These are phyloP conservation scores for Paramecium biaurelia DNA, from an alignment of 73 alveolate species.

Conservation along the genomic window DNA sequence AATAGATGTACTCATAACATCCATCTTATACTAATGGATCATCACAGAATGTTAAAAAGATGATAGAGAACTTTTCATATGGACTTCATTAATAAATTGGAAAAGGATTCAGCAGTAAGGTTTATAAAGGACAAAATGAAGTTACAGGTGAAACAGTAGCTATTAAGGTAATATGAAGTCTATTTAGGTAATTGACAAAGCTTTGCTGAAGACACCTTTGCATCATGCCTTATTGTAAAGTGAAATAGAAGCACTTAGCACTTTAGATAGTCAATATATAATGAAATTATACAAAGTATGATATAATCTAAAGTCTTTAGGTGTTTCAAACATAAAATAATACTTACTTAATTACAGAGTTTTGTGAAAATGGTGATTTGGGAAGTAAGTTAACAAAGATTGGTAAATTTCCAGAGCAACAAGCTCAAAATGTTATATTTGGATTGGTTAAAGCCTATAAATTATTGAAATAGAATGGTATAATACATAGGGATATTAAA, in stretches of 20 bases:
- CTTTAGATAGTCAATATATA: constrained; percentile 30
- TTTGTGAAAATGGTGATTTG: constrained; percentile 61
- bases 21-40: not conserved
- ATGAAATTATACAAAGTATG: constrained; percentile 32
- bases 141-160: constrained; percentile 63
- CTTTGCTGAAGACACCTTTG: constrained; percentile 15
- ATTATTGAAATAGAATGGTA: constrained; percentile 49
- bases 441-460: constrained; percentile 50
- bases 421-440: constrained; percentile 21
- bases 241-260: constrained; percentile 20
- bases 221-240: constrained; percentile 14
- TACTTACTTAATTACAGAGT: constrained; percentile 60
- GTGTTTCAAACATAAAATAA: constrained; percentile 56
- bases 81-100: constrained; percentile 48
- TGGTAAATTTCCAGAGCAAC: constrained; percentile 56
- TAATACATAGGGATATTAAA: constrained; percentile 69
- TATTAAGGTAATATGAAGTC: constrained; percentile 48
- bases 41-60: constrained; percentile 1
- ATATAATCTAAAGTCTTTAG: not conserved
- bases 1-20: constrained; percentile 7
- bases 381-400: constrained; percentile 12
- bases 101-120: constrained; percentile 59
- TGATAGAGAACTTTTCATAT: constrained; percentile 57
- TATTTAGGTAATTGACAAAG: constrained; percentile 50
- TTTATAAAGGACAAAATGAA: constrained; percentile 57